Evolutionary conservation across 1,284 basidiomycete genomes (phyloP).

Genomic region (Trichosporon sp.): DNA sequence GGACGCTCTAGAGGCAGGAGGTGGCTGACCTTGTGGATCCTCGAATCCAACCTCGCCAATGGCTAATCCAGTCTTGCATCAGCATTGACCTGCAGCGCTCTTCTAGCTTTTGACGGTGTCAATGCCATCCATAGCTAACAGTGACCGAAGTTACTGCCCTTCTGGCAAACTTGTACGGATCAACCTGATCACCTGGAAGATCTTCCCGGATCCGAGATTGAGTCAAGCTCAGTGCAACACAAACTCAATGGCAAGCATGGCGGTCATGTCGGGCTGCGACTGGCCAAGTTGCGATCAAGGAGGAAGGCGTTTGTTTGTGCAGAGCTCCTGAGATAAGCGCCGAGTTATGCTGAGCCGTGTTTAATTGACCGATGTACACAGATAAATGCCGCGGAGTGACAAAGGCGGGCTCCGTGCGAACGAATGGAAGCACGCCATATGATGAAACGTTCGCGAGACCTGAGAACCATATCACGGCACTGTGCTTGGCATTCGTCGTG

Average conservation of each 20-base stretch:
- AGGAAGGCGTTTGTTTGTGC: neutral
- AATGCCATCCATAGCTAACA: too few species aligned
- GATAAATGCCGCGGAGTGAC: neutral
- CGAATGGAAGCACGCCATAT: slow-evolving; percentile 2
- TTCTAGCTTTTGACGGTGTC: too few species aligned
- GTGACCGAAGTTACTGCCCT: too few species aligned
- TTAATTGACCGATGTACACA: neutral
- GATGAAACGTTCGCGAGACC: neutral
- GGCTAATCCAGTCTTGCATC: too few species aligned
- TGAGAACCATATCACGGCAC: neutral
- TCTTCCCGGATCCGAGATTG: neutral
- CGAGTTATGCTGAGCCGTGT: neutral
- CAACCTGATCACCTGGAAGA: neutral
- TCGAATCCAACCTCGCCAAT: too few species aligned
- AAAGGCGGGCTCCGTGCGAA: neutral
- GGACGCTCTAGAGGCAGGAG: too few species aligned
- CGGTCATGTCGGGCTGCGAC: too few species aligned
- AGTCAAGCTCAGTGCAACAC: neutral
- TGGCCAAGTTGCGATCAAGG: neutral
- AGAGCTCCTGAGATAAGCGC: neutral
- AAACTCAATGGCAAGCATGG: neutral
- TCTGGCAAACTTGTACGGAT: too few species aligned
- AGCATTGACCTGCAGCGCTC: too few species aligned
- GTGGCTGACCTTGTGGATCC: too few species aligned
- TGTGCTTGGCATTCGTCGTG: neutral